Percentiles rank a stretch among this genome's conserved stretches.
phyloP scores from a whole-genome alignment of 495 filamentous ascomycete genomes.

The Symbiotaphrina buchneri region DNA sequence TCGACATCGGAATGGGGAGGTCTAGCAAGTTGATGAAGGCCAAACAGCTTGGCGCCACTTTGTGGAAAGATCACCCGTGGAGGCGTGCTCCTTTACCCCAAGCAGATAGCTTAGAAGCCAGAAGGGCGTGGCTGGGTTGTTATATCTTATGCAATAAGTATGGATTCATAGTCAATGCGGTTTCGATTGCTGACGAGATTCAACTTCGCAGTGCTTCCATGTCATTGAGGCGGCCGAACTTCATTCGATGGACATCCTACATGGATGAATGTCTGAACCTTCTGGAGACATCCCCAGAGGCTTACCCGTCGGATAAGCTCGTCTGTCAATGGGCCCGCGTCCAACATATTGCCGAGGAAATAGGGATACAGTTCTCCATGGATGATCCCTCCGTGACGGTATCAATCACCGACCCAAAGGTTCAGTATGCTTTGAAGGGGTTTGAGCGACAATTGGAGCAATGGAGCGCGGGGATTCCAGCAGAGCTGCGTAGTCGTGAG shows the following conservation, averaged over 20 bases:
- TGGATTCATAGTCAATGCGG: conserved; percentile 6
- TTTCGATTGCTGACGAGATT: neutral
- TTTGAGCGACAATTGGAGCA: conserved; percentile 58
- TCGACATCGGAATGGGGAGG: conserved; percentile 67
- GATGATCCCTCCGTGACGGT: conserved; percentile 44
- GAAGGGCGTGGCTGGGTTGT: conserved; percentile 60
- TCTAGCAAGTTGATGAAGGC: conserved; percentile 18
- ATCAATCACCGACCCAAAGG: conserved; percentile 50
- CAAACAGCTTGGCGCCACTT: conserved; percentile 8
- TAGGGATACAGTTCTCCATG: conserved; percentile 49
- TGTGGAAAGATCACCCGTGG: conserved; percentile 15
- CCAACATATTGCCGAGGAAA: conserved; percentile 62
- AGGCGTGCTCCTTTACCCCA: conserved; percentile 26
- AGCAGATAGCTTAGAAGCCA: conserved; percentile 42
- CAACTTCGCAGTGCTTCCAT: conserved; percentile 40
- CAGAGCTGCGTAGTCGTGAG: conserved; percentile 22
- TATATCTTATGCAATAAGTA: conserved; percentile 50
- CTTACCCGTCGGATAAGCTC: conserved; percentile 44
- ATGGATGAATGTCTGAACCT: conserved; percentile 68
- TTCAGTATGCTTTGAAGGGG: conserved; percentile 47
- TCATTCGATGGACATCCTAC: conserved; percentile 63
- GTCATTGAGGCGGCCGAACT: conserved; percentile 57
- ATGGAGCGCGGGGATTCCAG: conserved; percentile 32
- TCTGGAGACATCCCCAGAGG: conserved; percentile 46
- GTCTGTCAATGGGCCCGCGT: conserved; percentile 57